Evolutionary conservation across 2,329 filamentous ascomycete species (phyloP), one percentile per base, ranked within the genome.

Genomic region (Diaporthe destruens): DNA sequence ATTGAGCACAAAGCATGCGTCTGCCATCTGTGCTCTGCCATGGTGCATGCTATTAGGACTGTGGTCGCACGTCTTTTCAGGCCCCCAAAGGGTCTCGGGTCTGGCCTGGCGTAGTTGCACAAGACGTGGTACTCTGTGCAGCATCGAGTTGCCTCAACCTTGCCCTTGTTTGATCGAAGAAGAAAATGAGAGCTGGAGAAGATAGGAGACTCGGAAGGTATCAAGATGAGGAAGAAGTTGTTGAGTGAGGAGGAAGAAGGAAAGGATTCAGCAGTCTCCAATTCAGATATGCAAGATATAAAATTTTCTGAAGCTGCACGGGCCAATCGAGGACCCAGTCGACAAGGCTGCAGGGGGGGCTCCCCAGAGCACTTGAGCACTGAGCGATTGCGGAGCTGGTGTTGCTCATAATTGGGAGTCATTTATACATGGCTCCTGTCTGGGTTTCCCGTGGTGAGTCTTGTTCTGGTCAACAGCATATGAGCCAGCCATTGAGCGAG

Each of bases 271-370:
- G 11, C 34, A 23, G 49, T 56, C 44, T 34, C 49, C 57, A 67
- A 67, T 25, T 44, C n/a, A 66, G 9, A 16, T 36, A 25, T 34
- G 49, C 61, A 67, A 71, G 42, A 71, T 71, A 66, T 71, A 71
- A 71, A 71, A 54, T 61, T 70, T 70, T 70, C 68, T 34, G 55
- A 29, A 14, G 55, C n/a, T 61, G 68, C 68, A 70, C 68, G 68
- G 68, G 49, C 68, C 68, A 70, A 70, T 70, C 44, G 57, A 54
- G 23, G 47, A 29, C 42, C 44, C 39, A 42, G 53, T 54, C 53
- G 55, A 34, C 67, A 29, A 29, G 29, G 29, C 29, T 29, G 29
- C 29, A 53, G 36, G 61, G 54, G 67, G 67, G 61, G 32, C 47
- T 42, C 55, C 47, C 29, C 44, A 39, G 51, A 59, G 68, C 68